Conservation (phyloP, 2,329 filamentous ascomycete genomes). For the Pseudocercospora eumusae region DNA sequence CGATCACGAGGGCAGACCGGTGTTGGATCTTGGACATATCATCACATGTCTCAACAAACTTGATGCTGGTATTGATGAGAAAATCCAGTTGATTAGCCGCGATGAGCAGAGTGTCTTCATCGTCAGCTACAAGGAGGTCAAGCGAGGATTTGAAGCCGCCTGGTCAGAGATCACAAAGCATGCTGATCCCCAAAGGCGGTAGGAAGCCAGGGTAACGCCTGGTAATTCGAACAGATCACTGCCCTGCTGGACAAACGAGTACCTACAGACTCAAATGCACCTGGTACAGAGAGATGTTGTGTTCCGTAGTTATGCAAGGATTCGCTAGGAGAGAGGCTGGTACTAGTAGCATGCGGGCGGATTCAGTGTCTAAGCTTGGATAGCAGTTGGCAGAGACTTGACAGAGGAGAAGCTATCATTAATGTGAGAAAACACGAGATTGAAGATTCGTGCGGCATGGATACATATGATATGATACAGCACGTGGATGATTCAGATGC, state of each 20-base stretch:
- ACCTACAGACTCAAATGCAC: background rate
- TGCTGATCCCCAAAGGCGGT: constrained; percentile 22
- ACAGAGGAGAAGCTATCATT: background rate
- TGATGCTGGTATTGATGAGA: constrained; percentile 85
- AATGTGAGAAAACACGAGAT: background rate
- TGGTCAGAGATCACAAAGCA: constrained; percentile 57
- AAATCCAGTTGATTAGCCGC: constrained; percentile 78
- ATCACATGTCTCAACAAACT: constrained; percentile 85
- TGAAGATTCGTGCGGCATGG: background rate
- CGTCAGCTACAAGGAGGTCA: constrained; percentile 87
- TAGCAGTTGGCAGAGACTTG: background rate
- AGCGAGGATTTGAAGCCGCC: constrained; percentile 61
- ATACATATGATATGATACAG: background rate
- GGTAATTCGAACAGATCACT: background rate
- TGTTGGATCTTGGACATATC: constrained; percentile 85
- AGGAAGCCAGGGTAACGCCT: background rate
- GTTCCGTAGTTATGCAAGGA: background rate
- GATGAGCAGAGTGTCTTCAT: constrained; percentile 89
- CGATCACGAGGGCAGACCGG: constrained; percentile 77
- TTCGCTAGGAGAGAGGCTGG: background rate
- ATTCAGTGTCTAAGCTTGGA: background rate
- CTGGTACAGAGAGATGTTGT: background rate
- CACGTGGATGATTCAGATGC: background rate
- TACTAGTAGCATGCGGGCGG: background rate
- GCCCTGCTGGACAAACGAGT: background rate